Evolutionary conservation across 441 rosid genomes (phyloP), one percentile per base, ranked within the genome.

Genomic region (Heliophila coronopifolia): DNA sequence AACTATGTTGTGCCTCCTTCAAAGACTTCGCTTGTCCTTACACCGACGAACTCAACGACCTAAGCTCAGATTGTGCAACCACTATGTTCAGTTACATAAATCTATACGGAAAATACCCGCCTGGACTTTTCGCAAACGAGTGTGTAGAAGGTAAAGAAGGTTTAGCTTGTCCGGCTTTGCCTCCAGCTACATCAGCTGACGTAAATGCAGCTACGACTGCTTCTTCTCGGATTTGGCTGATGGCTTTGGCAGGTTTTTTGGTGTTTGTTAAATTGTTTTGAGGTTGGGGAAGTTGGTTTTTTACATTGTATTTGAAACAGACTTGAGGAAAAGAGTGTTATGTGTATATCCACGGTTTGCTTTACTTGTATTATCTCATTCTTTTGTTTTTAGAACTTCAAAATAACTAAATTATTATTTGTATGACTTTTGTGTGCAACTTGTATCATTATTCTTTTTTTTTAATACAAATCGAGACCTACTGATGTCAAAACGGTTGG

Each of bases 81-180:
- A 81, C 77, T 40, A 75, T 89, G 93, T 89, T 89, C 67, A 83
- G 81, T 68, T 89, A 89, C 83, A 86, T 89, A 55, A 78, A 83
- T 48, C 74, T 83, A 34, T 61, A 79, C 1, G 97, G 97, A 1
- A 81, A 75, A 25, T 86, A 89, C 67, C 95, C 95, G 0, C 85
- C 86, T 13, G 97, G 94, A 26, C 81, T 89, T 28, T 86, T 86
- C 33, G 78, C 91, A 4, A 77, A 68, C 5, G 72, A 74, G 54
- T 86, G 95, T 61, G 61, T 47, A 22, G 89, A 77, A 19, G 80
- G 76, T 23, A 81, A 74, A 51, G 16, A 34, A 33, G 97, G 97
- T 31, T 94, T 89, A 9, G 77, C 2, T 7, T 89, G 94, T 64
- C 69, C 85, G 3, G 77, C 78, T 9, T 0, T 3, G 7, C 2